Percentiles rank a stretch among this genome's conserved stretches.
These are phyloP conservation scores for Pseudonitzschia multiseries DNA, from an alignment of 108 stramenopile genomes.

Conservation along the genomic window DNA sequence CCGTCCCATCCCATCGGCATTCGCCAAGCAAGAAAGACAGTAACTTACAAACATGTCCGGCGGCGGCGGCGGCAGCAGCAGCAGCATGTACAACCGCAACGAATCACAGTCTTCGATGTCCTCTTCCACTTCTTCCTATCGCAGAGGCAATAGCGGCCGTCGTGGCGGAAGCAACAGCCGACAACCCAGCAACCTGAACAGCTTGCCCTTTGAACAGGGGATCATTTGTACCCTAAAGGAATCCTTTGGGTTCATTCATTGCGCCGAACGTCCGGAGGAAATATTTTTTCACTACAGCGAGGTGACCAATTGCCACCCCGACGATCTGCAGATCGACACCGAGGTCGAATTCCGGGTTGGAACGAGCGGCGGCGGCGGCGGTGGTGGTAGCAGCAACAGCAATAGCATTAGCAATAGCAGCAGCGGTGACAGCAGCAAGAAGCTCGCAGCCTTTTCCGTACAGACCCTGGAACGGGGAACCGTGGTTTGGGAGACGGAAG, in stretches of 20 bases:
- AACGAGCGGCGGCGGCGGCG: background rate
- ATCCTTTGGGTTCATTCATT: constrained; percentile 77
- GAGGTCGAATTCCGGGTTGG: constrained; percentile 71
- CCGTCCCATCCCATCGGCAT: no score
- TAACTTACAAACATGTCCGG: background rate
- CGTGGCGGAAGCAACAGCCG: constrained; percentile 2
- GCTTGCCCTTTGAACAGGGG: constrained; percentile 66
- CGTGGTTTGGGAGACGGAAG: constrained; percentile 70
- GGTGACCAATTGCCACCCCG: constrained; percentile 35
- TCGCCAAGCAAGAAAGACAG: background rate
- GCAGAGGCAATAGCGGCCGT: background rate
- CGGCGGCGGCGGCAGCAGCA: background rate
- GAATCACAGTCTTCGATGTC: background rate
- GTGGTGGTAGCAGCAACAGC: constrained; percentile 10
- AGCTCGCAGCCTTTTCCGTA: constrained; percentile 52
- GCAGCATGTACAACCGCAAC: background rate
- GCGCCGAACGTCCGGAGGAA: constrained; percentile 75
- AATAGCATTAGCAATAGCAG: constrained; percentile 19
- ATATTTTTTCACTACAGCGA: constrained; percentile 75
- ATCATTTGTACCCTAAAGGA: constrained; percentile 60
- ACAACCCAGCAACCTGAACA: constrained; percentile 4
- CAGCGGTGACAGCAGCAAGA: constrained; percentile 22
- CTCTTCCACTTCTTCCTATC: background rate
- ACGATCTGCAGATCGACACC: constrained; percentile 61
- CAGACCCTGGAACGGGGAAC: constrained; percentile 39